Percentiles rank a stretch among this genome's conserved stretches.
Conservation (phyloP, 352 stramenopile genomes). For the Globisporangium okanoganense region DNA sequence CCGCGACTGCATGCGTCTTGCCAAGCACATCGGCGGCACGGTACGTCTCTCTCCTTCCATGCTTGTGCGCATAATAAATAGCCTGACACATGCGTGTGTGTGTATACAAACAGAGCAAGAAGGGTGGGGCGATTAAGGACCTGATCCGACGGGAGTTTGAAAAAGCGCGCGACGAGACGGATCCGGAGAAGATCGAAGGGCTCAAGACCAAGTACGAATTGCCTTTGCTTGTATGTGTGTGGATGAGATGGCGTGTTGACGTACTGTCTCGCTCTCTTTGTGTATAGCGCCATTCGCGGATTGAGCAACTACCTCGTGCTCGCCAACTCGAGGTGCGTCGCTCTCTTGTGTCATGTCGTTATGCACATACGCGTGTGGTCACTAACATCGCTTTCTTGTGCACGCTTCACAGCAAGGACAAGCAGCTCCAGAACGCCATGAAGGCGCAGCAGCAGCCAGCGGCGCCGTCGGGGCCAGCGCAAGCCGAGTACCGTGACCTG, state of each 20-base stretch:
- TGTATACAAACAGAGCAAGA: slow-evolving; percentile 59
- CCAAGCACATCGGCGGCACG: slow-evolving; percentile 84
- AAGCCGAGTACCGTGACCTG: slow-evolving; percentile 80
- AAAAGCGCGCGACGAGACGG: slow-evolving; percentile 69
- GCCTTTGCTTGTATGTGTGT: slow-evolving; percentile 2
- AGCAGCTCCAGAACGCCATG: slow-evolving; percentile 80
- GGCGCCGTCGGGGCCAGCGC: slow-evolving; percentile 29
- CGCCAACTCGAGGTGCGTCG: slow-evolving; percentile 73
- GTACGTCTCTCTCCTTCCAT: slow-evolving; percentile 26
- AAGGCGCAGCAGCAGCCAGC: slow-evolving; percentile 41
- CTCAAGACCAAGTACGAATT: slow-evolving; percentile 78
- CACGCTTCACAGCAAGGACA: slow-evolving; percentile 64
- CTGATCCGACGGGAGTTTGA: slow-evolving; percentile 79
- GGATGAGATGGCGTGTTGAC: slow-evolving; percentile 1
- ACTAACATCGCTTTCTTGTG: neutral
- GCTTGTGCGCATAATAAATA: neutral
- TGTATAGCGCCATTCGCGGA: slow-evolving; percentile 60
- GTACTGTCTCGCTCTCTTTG: slow-evolving; percentile 4
- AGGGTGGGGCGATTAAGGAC: slow-evolving; percentile 67
- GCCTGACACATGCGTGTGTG: neutral
- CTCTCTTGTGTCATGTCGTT: neutral
- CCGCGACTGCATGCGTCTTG: slow-evolving; percentile 78
- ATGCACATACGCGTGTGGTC: neutral
- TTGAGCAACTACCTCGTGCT: slow-evolving; percentile 88
- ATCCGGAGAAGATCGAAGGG: slow-evolving; percentile 77